Conservation (phyloP, 805 yeast species). For the Candida nitratophila region DNA sequence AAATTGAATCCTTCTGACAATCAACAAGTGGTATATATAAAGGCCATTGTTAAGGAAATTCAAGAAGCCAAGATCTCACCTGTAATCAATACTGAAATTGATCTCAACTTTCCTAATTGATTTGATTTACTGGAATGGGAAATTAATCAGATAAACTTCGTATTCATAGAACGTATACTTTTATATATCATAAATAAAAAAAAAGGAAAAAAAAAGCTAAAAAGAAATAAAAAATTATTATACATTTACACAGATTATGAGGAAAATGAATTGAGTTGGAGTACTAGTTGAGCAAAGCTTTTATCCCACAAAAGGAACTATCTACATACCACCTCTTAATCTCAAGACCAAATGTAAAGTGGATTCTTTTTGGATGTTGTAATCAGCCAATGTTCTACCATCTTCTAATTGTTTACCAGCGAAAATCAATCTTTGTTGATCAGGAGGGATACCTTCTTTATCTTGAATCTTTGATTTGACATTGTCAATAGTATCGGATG, state of each 20-base stretch:
- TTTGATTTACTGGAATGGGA: neutral
- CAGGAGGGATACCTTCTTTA: constrained; percentile 97
- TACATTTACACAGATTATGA: neutral
- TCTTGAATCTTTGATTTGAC: constrained; percentile 96
- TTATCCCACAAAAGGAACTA: constrained; percentile 19
- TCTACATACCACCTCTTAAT: constrained; percentile 86
- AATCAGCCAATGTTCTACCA: constrained; percentile 93
- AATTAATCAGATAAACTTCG: neutral
- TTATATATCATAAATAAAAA: too few species aligned
- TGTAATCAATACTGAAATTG: constrained; percentile 34
- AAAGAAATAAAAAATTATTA: neutral
- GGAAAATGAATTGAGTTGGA: too few species aligned
- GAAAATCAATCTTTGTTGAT: constrained; percentile 93
- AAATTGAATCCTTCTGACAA: neutral
- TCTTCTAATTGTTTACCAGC: constrained; percentile 98
- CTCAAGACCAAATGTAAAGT: constrained; percentile 93
- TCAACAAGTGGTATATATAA: constrained; percentile 42
- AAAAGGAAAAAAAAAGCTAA: neutral
- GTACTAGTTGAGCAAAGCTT: neutral
- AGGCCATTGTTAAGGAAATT: constrained; percentile 22
- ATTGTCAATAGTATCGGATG: constrained; percentile 95
- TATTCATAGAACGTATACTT: too few species aligned
- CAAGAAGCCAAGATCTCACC: constrained; percentile 36
- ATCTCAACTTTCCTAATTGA: neutral
- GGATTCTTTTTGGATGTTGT: constrained; percentile 98